Base-by-base conservation (phyloP, 805 yeast species). In the Ogataea nakhonphanomensis region DNA sequence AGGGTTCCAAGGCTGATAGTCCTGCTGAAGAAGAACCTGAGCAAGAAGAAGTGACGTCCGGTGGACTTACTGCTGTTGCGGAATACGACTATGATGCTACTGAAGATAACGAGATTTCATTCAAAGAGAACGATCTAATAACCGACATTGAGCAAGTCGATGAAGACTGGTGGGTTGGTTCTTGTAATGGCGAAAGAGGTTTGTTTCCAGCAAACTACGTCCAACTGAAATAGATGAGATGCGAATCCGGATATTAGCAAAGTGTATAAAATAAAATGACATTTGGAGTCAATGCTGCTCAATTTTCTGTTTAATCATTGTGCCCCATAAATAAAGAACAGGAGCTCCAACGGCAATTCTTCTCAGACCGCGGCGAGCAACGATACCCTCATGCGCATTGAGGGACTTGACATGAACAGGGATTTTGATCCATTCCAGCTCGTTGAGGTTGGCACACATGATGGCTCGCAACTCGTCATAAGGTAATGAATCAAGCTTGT, bases 151-250 rank as follows among this genome's bases (percentile, higher is more conserved):
- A 89, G 53, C 84, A 86, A 61, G 84, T 86, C 12, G 95, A 89
- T 54, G 96, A 87, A 33, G 96, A 87, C 59, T 93, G 99, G 99
- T 93, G 98, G 98, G 71, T 84, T 39, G 99, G 99, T 37, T 79
- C 77, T 46, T 72, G 81, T 52, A 66, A 79, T 24, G 96, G 96
- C 32, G 84, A 79, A 51, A 73, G 76, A 50, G 93, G 93, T 43
- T 70, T 91, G 41, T 90, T 91, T 79, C 99, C 99, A 38, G 79
- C 95, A 30, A 89, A 87, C 65, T 88, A 85, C 59, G 98, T 93
- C 35, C 59, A 60, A 33, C 39, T 59, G 28, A 40, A 48, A 28
- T 43, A 32, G 12, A 17, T 17, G 20, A 17, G 20, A 17, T 23
- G 25, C 34, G 14, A 17, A 25, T 13, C 14, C 6, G 17, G 30